Base-by-base conservation (phyloP, 1,284 basidiomycete species). In the Flammula alnicola region DNA sequence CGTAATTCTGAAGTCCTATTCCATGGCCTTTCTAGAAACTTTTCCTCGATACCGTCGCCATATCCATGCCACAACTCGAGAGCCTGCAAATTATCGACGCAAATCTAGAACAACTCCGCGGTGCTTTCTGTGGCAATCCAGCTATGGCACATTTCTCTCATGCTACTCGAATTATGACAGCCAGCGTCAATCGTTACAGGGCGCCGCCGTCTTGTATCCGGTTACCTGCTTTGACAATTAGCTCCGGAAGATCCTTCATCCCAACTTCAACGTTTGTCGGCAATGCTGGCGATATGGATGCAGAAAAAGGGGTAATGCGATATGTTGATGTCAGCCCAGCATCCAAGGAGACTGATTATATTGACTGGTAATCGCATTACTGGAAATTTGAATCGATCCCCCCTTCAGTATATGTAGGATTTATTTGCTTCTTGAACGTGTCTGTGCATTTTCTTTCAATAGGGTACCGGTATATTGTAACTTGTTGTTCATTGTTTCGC, bases 71-170 rank as follows among this genome's bases (percentile, higher is more conserved):
- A 2, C 47, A 23, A 3, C 25, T 57, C 3, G 38, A 44, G 29
- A 17, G 14, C 14, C 6, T 57, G 9, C 22, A 29, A 4, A 44
- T 57, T 7, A 16, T 20, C 19, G 29, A 41, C 17, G 35, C 55
- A 12, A 51, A 46, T 37, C 26, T 23, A 6, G 55, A 51, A 43
- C n/a, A 14, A 8, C 47, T 52, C 12, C 52, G 49, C 16, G 32
- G 27, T 3, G 42, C 45, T 6, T 22, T 25, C 14, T 54, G 55
- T 26, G 55, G 45, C 4, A 45, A 47, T 31, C 22, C 46, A 5
- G 20, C 38, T 20, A 46, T 54, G 39, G 14, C 20, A 16, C 55
- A 57, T 31, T 48, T 51, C 26, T 17, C 37, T 20, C 29, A 22
- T 12, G 38, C 42, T 25, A 47, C 26, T 9, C 32, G 19, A 26